Percentiles rank a stretch among this genome's conserved stretches.
These are phyloP conservation scores for Sporopachydermia cereana DNA, from an alignment of 1,139 yeast species.

Conservation along the genomic window DNA sequence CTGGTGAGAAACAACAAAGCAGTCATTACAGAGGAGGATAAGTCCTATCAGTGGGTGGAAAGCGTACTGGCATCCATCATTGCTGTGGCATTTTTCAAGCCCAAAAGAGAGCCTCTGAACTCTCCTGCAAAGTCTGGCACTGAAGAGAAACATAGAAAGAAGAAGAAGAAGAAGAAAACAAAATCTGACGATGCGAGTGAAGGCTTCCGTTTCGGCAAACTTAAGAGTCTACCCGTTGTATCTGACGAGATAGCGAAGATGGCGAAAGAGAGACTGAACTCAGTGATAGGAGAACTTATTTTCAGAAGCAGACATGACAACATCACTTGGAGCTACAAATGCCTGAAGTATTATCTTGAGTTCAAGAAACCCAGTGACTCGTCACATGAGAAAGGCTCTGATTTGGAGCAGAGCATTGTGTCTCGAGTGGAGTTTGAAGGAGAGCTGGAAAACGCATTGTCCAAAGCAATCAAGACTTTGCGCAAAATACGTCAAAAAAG, in stretches of 20 bases:
- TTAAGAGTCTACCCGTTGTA: constrained; percentile 9
- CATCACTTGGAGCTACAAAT: constrained; percentile 49
- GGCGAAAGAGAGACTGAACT: constrained; percentile 49
- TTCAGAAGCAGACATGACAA: constrained; percentile 32
- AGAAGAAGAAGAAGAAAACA: constrained; percentile 9
- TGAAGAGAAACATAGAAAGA: constrained; percentile 10
- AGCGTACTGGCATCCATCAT: constrained; percentile 41
- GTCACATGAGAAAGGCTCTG: neutral
- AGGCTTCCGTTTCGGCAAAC: too few relatives aligned
- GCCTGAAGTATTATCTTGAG: constrained; percentile 20
- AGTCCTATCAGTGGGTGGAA: constrained; percentile 28
- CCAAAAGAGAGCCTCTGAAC: constrained; percentile 8
- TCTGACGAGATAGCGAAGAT: constrained; percentile 29
- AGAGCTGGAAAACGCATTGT: constrained; percentile 16
- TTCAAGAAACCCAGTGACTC: neutral
- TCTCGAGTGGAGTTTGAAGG: constrained; percentile 23
- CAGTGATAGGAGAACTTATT: constrained; percentile 52
- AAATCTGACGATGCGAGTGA: neutral
- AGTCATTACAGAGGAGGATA: constrained; percentile 8
- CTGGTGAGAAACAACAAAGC: constrained; percentile 25
- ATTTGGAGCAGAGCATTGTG: neutral
- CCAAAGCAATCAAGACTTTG: constrained; percentile 40
- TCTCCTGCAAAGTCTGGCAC: constrained; percentile 6
- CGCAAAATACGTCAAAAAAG: constrained; percentile 32
- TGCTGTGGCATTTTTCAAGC: constrained; percentile 42